Evolutionary conservation across 106 monocot genomes (phyloP).

Genomic region (Phalaenopsis aphrodite): DNA sequence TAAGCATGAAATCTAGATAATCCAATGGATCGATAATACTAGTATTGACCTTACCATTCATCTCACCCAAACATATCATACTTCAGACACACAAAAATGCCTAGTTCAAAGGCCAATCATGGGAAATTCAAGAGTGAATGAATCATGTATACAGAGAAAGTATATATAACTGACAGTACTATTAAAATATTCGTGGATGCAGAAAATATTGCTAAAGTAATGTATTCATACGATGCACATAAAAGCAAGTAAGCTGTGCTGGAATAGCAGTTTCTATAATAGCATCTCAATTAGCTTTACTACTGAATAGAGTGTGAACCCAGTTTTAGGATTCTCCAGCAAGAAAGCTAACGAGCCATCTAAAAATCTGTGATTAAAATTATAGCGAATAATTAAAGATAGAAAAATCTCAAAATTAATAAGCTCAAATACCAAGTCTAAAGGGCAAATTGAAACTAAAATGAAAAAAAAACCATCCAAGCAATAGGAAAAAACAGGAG

Average conservation of each 20-base stretch:
- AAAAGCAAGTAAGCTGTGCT: not conserved
- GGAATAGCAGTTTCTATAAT: not conserved
- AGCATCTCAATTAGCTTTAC: not conserved
- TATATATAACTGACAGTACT: not conserved
- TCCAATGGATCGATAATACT: no score
- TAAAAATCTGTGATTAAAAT: no score
- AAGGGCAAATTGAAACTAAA: no score
- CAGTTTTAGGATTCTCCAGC: no score
- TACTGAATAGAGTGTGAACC: not conserved
- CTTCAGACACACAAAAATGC: no score
- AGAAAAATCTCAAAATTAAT: no score
- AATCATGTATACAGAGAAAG: not conserved
- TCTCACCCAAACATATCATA: no score
- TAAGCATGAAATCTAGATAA: no score
- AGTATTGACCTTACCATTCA: no score
- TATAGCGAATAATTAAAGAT: no score
- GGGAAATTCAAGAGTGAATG: not conserved
- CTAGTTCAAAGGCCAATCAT: not conserved
- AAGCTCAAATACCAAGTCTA: no score
- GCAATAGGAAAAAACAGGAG: not conserved
- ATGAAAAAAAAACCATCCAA: not conserved
- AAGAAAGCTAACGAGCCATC: not conserved
- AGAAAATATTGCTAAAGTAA: not conserved
- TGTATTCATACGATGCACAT: not conserved
- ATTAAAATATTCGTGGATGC: not conserved